Conservation (phyloP, 1,139 yeast genomes). For the Chernovozyma sophiae-reginae region DNA sequence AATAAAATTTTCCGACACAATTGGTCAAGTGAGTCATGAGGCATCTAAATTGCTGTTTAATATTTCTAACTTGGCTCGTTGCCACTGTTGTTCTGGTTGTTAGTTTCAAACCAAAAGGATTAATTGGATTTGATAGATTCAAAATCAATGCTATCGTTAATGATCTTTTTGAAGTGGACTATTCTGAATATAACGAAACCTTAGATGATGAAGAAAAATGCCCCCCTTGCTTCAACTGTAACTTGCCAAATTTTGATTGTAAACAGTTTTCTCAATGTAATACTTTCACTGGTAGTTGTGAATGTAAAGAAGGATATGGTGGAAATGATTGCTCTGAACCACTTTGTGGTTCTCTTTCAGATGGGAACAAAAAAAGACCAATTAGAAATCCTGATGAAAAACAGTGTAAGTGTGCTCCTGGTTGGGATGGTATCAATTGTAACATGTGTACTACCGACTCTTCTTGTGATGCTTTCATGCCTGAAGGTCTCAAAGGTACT, state of each 20-base stretch:
- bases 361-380: constrained; percentile 60
- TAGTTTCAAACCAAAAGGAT: constrained; percentile 3
- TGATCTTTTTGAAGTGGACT: constrained; percentile 20
- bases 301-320: constrained; percentile 88
- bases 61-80: not conserved
- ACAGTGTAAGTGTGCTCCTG: constrained; percentile 68
- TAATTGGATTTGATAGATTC: constrained; percentile 20
- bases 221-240: constrained; percentile 92
- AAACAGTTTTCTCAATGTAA: constrained; percentile 87
- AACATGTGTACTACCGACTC: constrained; percentile 70
- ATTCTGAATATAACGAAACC: not conserved
- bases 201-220: constrained; percentile 43
- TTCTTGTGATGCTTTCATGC: constrained; percentile 84
- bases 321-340: constrained; percentile 91
- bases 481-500: constrained; percentile 81
- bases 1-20: too few species aligned
- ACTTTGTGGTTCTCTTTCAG: constrained; percentile 75
- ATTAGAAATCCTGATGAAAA: constrained; percentile 47
- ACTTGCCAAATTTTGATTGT: constrained; percentile 85
- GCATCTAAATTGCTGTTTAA: not conserved
- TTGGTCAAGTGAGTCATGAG: too few species aligned
- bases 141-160: constrained; percentile 21
- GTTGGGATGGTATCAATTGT: constrained; percentile 95
- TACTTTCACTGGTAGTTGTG: constrained; percentile 84
- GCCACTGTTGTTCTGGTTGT: constrained; percentile 2